Conservation (phyloP, 2,329 filamentous ascomycete genomes). For the Bertia moriformis region DNA sequence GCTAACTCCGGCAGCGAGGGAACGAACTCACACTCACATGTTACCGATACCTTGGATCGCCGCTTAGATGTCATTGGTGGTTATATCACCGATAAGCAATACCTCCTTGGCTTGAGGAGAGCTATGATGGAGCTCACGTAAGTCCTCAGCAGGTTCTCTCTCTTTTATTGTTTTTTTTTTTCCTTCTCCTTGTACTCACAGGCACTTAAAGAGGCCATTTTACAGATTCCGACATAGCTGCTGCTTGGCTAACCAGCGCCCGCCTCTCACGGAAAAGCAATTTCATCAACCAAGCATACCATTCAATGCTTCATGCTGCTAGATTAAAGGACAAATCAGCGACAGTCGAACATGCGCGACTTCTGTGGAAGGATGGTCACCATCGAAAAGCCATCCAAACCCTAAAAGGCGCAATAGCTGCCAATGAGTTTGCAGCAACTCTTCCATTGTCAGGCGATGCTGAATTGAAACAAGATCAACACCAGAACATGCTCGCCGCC, state of each 20-base stretch:
- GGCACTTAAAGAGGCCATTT: no score
- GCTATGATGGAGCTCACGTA: constrained; percentile 44
- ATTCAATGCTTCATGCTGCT: constrained; percentile 48
- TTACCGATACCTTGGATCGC: constrained; percentile 24
- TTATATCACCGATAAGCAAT: constrained; percentile 53
- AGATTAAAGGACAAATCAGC: constrained; percentile 44
- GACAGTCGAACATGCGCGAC: constrained; percentile 51
- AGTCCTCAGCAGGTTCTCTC: no score
- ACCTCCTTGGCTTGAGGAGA: constrained; percentile 45
- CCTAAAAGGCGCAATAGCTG: constrained; percentile 46
- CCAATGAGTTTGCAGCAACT: constrained; percentile 34
- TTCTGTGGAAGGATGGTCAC: constrained; percentile 55
- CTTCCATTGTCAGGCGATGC: constrained; percentile 10
- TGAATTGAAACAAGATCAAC: not conserved
- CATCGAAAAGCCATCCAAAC: constrained; percentile 56
- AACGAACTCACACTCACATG: not conserved
- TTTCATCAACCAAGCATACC: constrained; percentile 47
- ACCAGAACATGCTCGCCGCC: not conserved
- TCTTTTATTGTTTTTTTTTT: no score
- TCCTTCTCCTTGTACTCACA: no score
- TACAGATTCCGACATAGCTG: constrained; percentile 35
- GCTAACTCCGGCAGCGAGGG: not conserved
- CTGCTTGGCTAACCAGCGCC: constrained; percentile 48
- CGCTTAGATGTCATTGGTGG: constrained; percentile 48
- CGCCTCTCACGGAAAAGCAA: constrained; percentile 46